Percentiles rank a stretch among this genome's conserved stretches.
Conservation (phyloP, 2,329 filamentous ascomycete genomes). For the Boeremia lycopersici region DNA sequence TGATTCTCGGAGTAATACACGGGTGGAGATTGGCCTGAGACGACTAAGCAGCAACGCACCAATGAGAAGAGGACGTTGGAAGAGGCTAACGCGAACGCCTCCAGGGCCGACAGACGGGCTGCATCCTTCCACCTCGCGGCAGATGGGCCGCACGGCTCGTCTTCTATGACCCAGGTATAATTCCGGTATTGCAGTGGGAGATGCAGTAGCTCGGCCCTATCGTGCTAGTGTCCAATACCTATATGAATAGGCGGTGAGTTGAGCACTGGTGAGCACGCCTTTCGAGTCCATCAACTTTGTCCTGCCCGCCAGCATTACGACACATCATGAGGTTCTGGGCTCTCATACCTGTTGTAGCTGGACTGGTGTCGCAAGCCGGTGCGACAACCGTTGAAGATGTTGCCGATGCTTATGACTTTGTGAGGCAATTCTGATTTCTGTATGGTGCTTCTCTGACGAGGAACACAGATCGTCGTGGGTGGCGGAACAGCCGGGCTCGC, state of each 20-base stretch:
- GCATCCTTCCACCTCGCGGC: not conserved
- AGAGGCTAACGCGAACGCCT: slow-evolving; percentile 1
- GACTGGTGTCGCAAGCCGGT: not conserved
- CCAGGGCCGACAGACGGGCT: slow-evolving; percentile 1
- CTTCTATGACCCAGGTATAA: slow-evolving; percentile 2
- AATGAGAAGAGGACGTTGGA: not conserved
- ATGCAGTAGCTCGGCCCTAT: not conserved
- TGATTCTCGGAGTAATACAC: slow-evolving; percentile 1
- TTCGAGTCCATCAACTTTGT: not conserved
- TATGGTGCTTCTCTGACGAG: not conserved
- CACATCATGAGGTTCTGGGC: slow-evolving; percentile 7
- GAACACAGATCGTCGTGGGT: slow-evolving; percentile 25
- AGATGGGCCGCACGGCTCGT: not conserved
- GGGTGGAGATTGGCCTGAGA: slow-evolving; percentile 5
- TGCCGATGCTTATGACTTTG: slow-evolving; percentile 6
- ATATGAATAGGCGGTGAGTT: not conserved
- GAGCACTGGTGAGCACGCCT: not conserved
- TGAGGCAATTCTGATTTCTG: not conserved
- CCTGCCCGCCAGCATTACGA: not conserved
- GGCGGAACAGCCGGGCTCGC: slow-evolving; percentile 40
- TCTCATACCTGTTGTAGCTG: not conserved
- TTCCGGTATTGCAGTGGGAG: slow-evolving; percentile 2
- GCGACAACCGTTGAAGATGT: not conserved
- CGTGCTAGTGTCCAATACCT: not conserved
- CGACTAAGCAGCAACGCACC: not conserved